Evolutionary conservation across 306 rosid species (phyloP).

Genomic region (Prunus padus): DNA sequence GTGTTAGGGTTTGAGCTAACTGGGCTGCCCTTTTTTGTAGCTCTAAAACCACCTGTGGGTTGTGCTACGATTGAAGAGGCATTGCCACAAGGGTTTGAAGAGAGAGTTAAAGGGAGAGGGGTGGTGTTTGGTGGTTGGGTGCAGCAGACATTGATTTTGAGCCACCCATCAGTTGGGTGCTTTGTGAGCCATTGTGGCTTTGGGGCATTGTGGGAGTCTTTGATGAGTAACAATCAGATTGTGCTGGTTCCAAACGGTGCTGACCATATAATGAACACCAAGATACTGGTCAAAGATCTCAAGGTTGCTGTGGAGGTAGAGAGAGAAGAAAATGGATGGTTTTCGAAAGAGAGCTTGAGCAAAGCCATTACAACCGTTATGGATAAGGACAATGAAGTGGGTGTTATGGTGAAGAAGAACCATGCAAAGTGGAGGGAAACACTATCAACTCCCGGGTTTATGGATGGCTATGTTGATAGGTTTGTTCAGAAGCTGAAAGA

Average conservation of each 20-base stretch:
- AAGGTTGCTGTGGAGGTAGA: conserved; percentile 40
- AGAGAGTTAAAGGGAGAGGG: conserved; percentile 21
- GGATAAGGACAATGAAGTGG: conserved; percentile 35
- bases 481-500: conserved; percentile 14
- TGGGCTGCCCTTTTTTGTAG: conserved; percentile 36
- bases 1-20: conserved; percentile 39
- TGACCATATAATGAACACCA: conserved; percentile 26
- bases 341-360: conserved; percentile 39
- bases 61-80: conserved; percentile 32
- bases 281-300: conserved; percentile 34
- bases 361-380: conserved; percentile 38
- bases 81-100: conserved; percentile 38
- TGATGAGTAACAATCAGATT: no score
- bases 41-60: conserved; percentile 38
- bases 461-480: conserved; percentile 30
- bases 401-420: conserved; percentile 28
- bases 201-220: no score
- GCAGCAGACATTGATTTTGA: no score
- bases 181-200: neutral
- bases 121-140: no score
- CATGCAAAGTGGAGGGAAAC: conserved; percentile 34
- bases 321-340: conserved; percentile 29
- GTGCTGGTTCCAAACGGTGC: no score
- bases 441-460: conserved; percentile 4
- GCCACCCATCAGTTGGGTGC: no score